Evolutionary conservation across 306 rosid species (phyloP).

Genomic region (Vigna angularis): DNA sequence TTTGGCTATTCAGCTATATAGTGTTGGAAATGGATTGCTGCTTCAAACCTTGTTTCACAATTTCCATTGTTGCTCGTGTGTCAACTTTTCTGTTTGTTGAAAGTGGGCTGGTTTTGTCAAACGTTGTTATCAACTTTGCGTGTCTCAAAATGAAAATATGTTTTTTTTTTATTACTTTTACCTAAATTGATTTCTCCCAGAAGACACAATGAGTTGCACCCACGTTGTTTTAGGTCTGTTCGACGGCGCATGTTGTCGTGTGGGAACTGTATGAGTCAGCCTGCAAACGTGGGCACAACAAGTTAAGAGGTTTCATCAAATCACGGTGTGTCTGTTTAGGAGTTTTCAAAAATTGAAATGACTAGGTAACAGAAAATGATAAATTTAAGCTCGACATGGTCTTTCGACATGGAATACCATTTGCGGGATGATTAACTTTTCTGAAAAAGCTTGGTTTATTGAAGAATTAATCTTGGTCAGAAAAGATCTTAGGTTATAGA

Average conservation of each 20-base stretch:
- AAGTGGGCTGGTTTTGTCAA: slow-evolving; percentile 40
- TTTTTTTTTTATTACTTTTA: background rate
- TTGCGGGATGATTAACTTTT: too few species aligned
- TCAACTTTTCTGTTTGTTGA: slow-evolving; percentile 45
- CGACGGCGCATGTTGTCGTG: background rate
- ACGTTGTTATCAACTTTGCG: slow-evolving; percentile 32
- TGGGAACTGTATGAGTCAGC: background rate
- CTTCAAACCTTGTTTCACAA: slow-evolving; percentile 35
- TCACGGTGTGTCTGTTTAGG: background rate
- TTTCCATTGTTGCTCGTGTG: slow-evolving; percentile 42
- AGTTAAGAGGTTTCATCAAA: slow-evolving; percentile 8
- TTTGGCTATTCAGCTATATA: background rate
- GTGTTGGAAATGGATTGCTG: slow-evolving; percentile 36
- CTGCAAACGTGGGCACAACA: background rate
- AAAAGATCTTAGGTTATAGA: background rate
- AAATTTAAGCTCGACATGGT: background rate
- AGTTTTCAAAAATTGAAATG: background rate
- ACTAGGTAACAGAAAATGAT: background rate
- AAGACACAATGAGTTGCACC: slow-evolving; percentile 21
- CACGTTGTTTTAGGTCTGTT: slow-evolving; percentile 13
- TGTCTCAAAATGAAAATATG: background rate
- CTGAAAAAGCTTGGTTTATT: too few species aligned
- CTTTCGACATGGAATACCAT: too few species aligned
- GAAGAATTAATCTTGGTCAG: too few species aligned
- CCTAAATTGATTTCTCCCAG: slow-evolving; percentile 24